Evolutionary conservation across 345 rosid genomes (phyloP), one percentile per base, ranked within the genome.

Genomic region (Acer yangbiense): DNA sequence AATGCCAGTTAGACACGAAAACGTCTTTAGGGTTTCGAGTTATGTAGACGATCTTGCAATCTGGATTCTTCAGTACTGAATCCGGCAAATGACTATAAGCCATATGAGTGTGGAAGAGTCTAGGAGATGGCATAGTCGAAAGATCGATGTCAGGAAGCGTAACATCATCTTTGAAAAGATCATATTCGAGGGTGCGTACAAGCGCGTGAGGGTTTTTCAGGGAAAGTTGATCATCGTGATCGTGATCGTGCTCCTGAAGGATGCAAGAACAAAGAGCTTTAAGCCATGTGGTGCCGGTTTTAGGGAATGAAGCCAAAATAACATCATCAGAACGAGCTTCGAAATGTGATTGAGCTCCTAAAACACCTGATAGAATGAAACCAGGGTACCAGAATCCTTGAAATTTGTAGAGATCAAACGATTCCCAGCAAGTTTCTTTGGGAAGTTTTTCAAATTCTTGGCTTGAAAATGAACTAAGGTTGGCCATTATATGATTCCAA

Each of bases 1-100:
- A 85, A 9, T 55, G 79, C 82, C 83, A 85, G 78, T 48, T 48
- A 0, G 87, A 87, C 27, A 87, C 80, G 21, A 87, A 73, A 18
- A 74, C 78, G 25, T 87, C 88, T 75, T 80, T 85, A 11, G 85
- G 87, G 73, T 87, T 82, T 58, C 90, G 69, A 46, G 79, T 60
- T 0, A 83, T 78, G 87, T 81, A 87, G 50, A 87, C 83, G 3
- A 85, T 80, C 78, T 79, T 78, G 76, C 82, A 83, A 9, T 64
- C 76, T 0, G 80, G 80, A 4, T 17, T 17, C 2, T 11, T 20
- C 8, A 82, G 35, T 32, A 32, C 29, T 0, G 87, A 73, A 1
- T 43, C 23, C 11, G 78, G 80, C 6, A 85, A 73, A 3, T 71
- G 62, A 67, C 39, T 16, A 14, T 76, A 82, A 3, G 87, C 76